Evolutionary conservation across 148 eudicot species (phyloP), one percentile per base, ranked within the genome.

Genomic region (Pouteria glomerata): DNA sequence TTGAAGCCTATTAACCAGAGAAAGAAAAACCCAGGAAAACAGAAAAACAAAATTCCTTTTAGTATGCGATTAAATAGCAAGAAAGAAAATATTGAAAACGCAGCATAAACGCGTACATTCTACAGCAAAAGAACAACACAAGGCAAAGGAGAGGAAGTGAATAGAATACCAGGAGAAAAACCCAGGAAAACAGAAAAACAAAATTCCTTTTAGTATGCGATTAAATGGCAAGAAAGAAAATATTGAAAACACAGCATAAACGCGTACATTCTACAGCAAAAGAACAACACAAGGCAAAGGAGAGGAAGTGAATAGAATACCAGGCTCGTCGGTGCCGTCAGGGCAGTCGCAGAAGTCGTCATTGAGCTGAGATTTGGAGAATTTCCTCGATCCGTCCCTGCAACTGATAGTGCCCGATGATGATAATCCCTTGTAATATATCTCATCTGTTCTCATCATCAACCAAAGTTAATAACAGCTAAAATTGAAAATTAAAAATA

Each of bases 301-400:
- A 55, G 29, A 48, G 4, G 55, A 14, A 29, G 57, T 33, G 11
- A 50, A 34, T 15, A 23, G 41, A 48, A 74, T 57, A 92, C 97
- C 97, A 42, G 97, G 98, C 73, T 94, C 98, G 57, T 94, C 98
- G 21, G 96, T 83, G 75, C 93, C 98, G 71, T 94, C 98, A 29
- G 75, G 53, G 80, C 97, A 94, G 72, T 94, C 97, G 62, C 97
- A 94, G 73, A 94, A 94, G 61, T 94, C 91, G 66, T 94, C 98
- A 74, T 94, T 94, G 16, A 94, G 76, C 85, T 85, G 93, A 39
- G 78, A 74, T 42, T 77, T 82, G 60, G 73, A 73, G 69, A 94
- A 85, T 77, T 81, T 85, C 79, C 82, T 94, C n/a, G 93, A 94
- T 74, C 97, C 98, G 65, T 94, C 97, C 76, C 80, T 91, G 82